phyloP scores from a whole-genome alignment of 2,329 filamentous ascomycete species.

The Zarea fungicola region DNA sequence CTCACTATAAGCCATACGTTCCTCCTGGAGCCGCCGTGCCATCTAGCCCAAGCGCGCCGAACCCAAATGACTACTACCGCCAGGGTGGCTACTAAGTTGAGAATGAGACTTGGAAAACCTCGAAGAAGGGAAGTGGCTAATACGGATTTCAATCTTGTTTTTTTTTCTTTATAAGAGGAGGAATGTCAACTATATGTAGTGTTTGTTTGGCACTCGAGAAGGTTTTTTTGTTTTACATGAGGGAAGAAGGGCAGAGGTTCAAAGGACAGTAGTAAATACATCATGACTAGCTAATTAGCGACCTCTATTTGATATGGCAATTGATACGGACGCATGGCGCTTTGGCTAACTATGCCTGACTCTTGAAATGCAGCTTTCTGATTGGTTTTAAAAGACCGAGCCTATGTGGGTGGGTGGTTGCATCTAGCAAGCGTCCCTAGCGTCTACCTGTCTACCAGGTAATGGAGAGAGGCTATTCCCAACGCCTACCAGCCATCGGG shows the following conservation, averaged over 20 bases:
- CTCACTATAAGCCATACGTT: slow-evolving; percentile 58
- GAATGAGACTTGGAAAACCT: background rate
- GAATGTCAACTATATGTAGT: background rate
- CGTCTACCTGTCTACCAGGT: too few relatives aligned
- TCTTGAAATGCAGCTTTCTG: too few relatives aligned
- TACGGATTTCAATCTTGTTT: background rate
- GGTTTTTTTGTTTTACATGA: background rate
- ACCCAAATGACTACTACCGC: slow-evolving; percentile 53
- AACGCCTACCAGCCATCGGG: too few relatives aligned
- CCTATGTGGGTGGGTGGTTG: too few relatives aligned
- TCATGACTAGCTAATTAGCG: slow-evolving; percentile 11
- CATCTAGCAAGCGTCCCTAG: too few relatives aligned
- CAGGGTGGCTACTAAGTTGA: slow-evolving; percentile 31
- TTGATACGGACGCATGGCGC: too few relatives aligned
- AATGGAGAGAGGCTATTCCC: too few relatives aligned
- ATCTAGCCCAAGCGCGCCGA: slow-evolving; percentile 44
- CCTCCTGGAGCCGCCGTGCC: slow-evolving; percentile 34
- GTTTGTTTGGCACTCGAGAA: background rate
- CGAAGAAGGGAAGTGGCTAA: background rate
- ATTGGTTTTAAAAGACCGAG: too few relatives aligned
- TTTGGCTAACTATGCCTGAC: too few relatives aligned
- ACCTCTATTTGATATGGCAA: slow-evolving; percentile 5
- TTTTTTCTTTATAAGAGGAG: background rate
- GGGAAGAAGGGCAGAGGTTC: background rate
- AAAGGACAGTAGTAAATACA: background rate